These are phyloP conservation scores for Paramecium caudatum DNA, from an alignment of 73 alveolate species.

Conservation along the genomic window DNA sequence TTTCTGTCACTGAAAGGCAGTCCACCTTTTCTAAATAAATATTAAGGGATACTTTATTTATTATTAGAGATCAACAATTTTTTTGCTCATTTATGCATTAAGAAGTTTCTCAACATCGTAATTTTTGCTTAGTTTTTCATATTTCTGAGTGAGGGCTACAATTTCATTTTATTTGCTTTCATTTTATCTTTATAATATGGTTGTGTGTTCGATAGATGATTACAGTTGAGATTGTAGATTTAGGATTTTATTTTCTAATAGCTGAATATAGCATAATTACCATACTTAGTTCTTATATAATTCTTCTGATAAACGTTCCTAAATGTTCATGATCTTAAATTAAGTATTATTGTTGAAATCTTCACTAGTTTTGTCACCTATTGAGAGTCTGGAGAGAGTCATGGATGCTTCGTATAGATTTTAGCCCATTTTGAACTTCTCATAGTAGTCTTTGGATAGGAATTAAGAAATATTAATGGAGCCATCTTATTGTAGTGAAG, in stretches of 20 bases:
- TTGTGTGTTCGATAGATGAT: neutral
- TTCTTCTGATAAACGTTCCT: constrained; percentile 19
- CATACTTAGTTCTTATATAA: constrained; percentile 6
- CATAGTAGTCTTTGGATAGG: neutral
- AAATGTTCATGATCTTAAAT: neutral
- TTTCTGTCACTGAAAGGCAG: too few relatives aligned
- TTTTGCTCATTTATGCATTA: constrained; percentile 5
- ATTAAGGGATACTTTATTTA: too few relatives aligned
- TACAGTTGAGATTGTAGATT: neutral
- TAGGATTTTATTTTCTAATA: constrained; percentile 29
- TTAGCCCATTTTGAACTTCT: constrained; percentile 44
- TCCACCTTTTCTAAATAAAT: too few relatives aligned
- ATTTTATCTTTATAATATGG: neutral
- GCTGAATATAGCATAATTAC: neutral
- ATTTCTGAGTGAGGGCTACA: neutral
- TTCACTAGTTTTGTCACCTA: constrained; percentile 32
- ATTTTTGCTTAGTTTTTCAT: neutral
- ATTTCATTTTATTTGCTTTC: neutral
- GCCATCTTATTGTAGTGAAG: too few relatives aligned
- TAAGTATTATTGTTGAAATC: constrained; percentile 39
- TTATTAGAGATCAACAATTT: neutral
- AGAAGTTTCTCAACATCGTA: constrained; percentile 26
- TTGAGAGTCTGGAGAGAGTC: constrained; percentile 25
- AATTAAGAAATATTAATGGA: neutral
- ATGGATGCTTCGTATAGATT: constrained; percentile 46